Evolutionary conservation across 2,329 filamentous ascomycete genomes (phyloP).

Genomic region (Arthrinium puccinioides): DNA sequence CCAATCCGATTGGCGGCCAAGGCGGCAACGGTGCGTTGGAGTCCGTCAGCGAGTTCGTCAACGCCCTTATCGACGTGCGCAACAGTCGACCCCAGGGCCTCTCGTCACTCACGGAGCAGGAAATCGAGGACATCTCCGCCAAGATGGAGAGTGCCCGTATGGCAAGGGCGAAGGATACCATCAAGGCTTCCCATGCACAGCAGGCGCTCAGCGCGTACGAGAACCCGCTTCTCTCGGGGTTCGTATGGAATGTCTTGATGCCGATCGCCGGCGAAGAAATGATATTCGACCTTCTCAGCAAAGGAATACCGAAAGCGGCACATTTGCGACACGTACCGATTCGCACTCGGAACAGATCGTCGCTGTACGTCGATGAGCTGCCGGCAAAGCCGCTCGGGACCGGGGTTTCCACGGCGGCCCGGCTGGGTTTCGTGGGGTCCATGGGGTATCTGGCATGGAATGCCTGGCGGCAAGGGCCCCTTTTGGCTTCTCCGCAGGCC

Average conservation of each 20-base stretch:
- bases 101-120: constrained; percentile 6
- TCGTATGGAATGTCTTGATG: neutral
- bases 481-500: too few species aligned
- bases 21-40: constrained; percentile 21
- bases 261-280: constrained; percentile 1
- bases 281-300: neutral
- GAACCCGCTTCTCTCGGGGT: constrained; percentile 2
- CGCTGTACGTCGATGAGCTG: constrained; percentile 12
- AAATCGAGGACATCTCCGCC: constrained; percentile 8
- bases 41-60: constrained; percentile 16
- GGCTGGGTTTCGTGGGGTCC: too few species aligned
- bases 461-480: too few species aligned
- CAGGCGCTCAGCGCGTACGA: constrained; percentile 13
- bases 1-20: constrained; percentile 18
- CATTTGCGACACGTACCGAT: constrained; percentile 5
- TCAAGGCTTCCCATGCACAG: constrained; percentile 8
- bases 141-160: constrained; percentile 13
- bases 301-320: neutral
- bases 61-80: constrained; percentile 10
- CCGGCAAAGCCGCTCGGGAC: constrained; percentile 4
- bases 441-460: too few species aligned
- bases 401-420: too few species aligned
- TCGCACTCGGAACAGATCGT: constrained; percentile 6
- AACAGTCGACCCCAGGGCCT: constrained; percentile 4
- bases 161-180: constrained; percentile 5